Base-by-base conservation (phyloP, 345 rosid genomes). In the Litchi chinensis region DNA sequence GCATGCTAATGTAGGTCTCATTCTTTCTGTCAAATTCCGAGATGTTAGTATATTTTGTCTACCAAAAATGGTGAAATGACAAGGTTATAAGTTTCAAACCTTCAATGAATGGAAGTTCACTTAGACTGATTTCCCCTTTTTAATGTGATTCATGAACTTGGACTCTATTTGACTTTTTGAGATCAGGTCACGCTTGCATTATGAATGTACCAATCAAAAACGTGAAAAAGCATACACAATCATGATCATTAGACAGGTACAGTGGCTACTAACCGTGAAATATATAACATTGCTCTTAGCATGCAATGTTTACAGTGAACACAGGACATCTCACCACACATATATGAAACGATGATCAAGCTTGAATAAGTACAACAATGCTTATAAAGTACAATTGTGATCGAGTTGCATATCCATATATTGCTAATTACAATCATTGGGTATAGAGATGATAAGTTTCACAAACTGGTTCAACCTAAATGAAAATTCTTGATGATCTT, bases 341-440 rank as follows among this genome's bases (percentile, higher is more conserved):
- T 68, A 41, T 10, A 72, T 2, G 16, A 18, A 28, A 48, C 0
- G 41, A 50, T 21, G 50, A 68, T 62, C 62, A 50, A 15, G 56
- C 54, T 74, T 32, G 41, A 8, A 4, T 19, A 19, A 59, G 71
- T 65, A 70, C n/a, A 40, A 40, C 18, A 57, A 74, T n/a, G 22
- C 65, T 64, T 40, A 32, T 32, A 32, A 32, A 32, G 37, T 32
- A n/a, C 60, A 75, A 68, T 65, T 41, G 70, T 13, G 3, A 74
- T 18, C 21, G n/a, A 70, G 56, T 28, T 68, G 60, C 75, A 41
- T 19, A 43, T 68, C 68, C 32, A 57, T 21, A 48, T 21, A 39
- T 65, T 66, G 74, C 64, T 81, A 71, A 59, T 85, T 82, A 84
- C 83, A 84, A 44, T 71, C 71, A 69, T 39, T 26, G 75, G 52